Evolutionary conservation across 208 protist genomes (phyloP).

Genomic region (Crithidia thermophila): DNA sequence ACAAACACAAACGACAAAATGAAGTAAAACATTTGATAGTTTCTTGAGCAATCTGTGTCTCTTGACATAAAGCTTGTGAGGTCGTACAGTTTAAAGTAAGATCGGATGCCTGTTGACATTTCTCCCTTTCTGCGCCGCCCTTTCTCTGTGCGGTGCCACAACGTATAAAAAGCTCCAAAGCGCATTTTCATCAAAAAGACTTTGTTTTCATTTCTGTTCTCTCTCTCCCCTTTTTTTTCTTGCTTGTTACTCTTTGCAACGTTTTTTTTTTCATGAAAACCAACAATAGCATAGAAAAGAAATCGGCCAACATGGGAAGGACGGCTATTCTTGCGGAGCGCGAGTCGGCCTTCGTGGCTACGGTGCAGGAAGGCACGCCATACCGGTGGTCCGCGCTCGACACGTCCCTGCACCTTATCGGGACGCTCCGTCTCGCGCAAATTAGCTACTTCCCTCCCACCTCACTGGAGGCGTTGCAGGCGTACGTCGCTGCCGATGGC

Average conservation of each 20-base stretch:
- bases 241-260: too few relatives aligned
- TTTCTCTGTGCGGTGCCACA: neutral
- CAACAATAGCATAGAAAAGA: neutral
- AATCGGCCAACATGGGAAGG: neutral
- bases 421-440: conserved; percentile 71
- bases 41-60: too few relatives aligned
- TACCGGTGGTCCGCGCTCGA: conserved; percentile 55
- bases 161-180: neutral
- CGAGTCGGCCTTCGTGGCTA: conserved; percentile 62
- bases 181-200: neutral
- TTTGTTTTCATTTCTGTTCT: neutral
- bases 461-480: conserved; percentile 33
- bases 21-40: too few relatives aligned
- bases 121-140: neutral
- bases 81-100: too few relatives aligned
- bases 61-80: too few relatives aligned
- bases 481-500: conserved; percentile 32
- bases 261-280: conserved; percentile 7
- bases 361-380: conserved; percentile 62
- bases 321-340: conserved; percentile 17
- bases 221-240: neutral
- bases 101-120: too few relatives aligned
- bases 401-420: conserved; percentile 55
- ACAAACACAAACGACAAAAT: too few relatives aligned
- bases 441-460: conserved; percentile 76